These are phyloP conservation scores for Arthromyces matolae DNA, from an alignment of 768 basidiomycete species.

Conservation along the genomic window DNA sequence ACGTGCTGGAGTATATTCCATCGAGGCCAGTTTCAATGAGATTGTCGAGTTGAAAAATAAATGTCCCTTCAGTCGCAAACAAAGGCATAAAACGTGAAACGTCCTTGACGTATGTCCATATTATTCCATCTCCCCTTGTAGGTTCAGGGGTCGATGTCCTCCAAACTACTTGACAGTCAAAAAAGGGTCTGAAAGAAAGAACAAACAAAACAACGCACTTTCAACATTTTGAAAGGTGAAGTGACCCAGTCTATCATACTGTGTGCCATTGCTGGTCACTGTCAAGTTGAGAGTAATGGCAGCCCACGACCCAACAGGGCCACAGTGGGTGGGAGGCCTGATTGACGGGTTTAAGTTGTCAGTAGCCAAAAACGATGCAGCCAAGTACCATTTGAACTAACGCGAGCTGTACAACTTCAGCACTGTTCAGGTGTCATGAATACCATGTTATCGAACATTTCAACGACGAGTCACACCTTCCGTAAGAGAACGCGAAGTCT, in stretches of 20 bases:
- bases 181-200: not conserved
- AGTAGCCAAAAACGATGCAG: not conserved
- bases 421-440: constrained; percentile 29
- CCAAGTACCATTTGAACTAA: constrained; percentile 24
- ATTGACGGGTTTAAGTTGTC: not conserved
- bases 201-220: constrained; percentile 39
- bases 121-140: constrained; percentile 59
- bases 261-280: constrained; percentile 73
- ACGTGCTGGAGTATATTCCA: constrained; percentile 67
- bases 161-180: constrained; percentile 52
- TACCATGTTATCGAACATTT: not conserved
- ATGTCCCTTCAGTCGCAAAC: constrained; percentile 62
- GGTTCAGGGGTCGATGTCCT: constrained; percentile 80
- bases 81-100: constrained; percentile 70
- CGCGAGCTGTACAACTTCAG: constrained; percentile 63
- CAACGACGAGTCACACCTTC: constrained; percentile 37
- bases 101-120: constrained; percentile 78
- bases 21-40: constrained; percentile 51
- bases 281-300: constrained; percentile 75
- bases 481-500: constrained; percentile 71
- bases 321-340: constrained; percentile 73
- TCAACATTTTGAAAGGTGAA: constrained; percentile 79
- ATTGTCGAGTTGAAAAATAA: constrained; percentile 75
- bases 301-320: constrained; percentile 67
- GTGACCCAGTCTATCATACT: constrained; percentile 67